Evolutionary conservation across 306 rosid genomes (phyloP), one percentile per base, ranked within the genome.

Genomic region (Elaeagnus macrophylla): DNA sequence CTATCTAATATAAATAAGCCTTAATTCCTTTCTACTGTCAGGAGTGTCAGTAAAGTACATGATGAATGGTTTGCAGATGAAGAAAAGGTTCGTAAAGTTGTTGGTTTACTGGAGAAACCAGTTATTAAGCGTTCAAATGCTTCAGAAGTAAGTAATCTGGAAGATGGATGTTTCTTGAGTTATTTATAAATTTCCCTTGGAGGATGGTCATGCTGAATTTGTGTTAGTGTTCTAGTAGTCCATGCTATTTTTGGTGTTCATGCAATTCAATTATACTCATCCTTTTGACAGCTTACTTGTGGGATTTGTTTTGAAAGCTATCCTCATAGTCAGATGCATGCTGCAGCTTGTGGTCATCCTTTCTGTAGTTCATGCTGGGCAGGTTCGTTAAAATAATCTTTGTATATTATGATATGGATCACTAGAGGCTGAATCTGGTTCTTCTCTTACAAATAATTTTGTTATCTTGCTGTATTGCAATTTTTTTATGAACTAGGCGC

Each of bases 41-140:
- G 88, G 88, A 82, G 81, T 57, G 80, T 78, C 51, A 72, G 88
- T 70, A 82, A 78, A 72, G 77, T 82, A 51, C 84, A 78, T 19
- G 88, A 82, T 65, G 84, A 82, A 76, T 82, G 88, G 84, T 82
- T 82, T 64, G 88, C 78, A 38, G 74, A 82, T 47, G 88, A 82
- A 76, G 82, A 75, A 59, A 78, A 71, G 64, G 84, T 82, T 58
- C 78, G 88, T 37, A 67, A 52, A 62, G 61, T 72, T 16, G 84
- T 82, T 51, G 88, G 88, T 63, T 72, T 78, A 51, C 56, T 75
- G 51, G 82, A 75, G 67, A 75, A 62, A 44, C 78, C 80, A 50
- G 72, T 54, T 67, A 36, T 78, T 49, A 77, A 45, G 12, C 62
- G 17, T 72, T 60, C 71, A 46, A 60, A 70, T 72, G 62, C 57